Evolutionary conservation across 169 alveolate genomes (phyloP).

Genomic region (Babesia microti): DNA sequence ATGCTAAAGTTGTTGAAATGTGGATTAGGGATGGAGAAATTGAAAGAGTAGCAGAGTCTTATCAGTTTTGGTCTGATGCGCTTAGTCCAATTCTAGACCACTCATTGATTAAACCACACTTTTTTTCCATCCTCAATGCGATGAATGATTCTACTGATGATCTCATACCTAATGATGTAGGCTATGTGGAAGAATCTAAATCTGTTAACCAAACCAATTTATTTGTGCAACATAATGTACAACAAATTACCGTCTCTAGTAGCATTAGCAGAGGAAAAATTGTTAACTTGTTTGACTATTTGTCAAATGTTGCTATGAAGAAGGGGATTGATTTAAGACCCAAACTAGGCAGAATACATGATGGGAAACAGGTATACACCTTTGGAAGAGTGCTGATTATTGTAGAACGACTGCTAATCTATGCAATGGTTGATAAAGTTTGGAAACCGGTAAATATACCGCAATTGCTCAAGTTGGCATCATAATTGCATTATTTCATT

Average conservation of each 20-base stretch:
- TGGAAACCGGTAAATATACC: too few relatives aligned
- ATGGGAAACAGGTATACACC: constrained; percentile 19
- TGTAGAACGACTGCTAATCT: too few relatives aligned
- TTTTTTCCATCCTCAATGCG: too few relatives aligned
- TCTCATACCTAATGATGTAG: neutral
- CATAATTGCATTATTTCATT: too few relatives aligned
- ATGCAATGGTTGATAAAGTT: too few relatives aligned
- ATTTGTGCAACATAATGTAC: neutral
- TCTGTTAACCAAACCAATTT: neutral
- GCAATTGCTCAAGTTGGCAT: too few relatives aligned
- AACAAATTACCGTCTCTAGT: neutral
- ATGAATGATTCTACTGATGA: neutral
- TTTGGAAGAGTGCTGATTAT: constrained; percentile 9
- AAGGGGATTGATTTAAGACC: constrained; percentile 2
- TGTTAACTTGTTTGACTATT: neutral
- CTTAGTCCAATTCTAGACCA: too few relatives aligned
- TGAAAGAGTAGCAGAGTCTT: too few relatives aligned
- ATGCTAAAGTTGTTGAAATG: neutral
- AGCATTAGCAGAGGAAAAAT: neutral
- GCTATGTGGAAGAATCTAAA: neutral
- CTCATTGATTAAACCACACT: too few relatives aligned
- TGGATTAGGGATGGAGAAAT: neutral
- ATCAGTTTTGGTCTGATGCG: too few relatives aligned
- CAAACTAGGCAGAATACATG: constrained; percentile 6
- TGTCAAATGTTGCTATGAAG: constrained; percentile 2